Percentiles rank a stretch among this genome's conserved stretches.
These are phyloP conservation scores for Wickerhamomyces xylosicus DNA, from an alignment of 805 yeast species.

Conservation along the genomic window DNA sequence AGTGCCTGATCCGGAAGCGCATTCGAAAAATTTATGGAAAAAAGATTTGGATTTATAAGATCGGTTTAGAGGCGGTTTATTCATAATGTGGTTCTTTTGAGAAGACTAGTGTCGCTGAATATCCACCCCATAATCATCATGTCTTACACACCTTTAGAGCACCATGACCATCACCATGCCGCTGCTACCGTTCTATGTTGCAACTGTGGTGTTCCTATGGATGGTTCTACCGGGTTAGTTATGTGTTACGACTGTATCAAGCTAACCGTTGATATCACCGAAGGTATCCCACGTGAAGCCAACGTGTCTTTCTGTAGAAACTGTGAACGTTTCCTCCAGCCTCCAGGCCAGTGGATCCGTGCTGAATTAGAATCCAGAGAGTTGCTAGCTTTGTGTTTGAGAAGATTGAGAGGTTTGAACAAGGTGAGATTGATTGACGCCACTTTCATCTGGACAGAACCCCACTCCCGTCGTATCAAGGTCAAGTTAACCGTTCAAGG, in stretches of 20 bases:
- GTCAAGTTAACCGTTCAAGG: slow-evolving; percentile 92
- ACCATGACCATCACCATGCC: slow-evolving; percentile 20
- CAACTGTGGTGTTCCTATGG: slow-evolving; percentile 98
- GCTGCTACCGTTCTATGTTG: slow-evolving; percentile 91
- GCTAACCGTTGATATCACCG: slow-evolving; percentile 86
- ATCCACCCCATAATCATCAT: slow-evolving; percentile 13
- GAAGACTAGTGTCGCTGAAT: no score
- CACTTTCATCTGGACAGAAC: slow-evolving; percentile 96
- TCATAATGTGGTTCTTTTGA: no score
- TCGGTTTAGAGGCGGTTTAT: no score
- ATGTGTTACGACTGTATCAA: slow-evolving; percentile 98
- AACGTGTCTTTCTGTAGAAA: slow-evolving; percentile 90
- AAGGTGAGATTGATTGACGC: slow-evolving; percentile 89
- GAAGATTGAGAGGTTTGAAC: slow-evolving; percentile 78
- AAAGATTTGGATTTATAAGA: no score
- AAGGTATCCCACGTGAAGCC: slow-evolving; percentile 90
- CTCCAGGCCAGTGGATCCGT: slow-evolving; percentile 88
- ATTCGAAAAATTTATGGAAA: no score
- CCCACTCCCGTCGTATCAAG: slow-evolving; percentile 91
- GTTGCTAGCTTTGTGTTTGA: slow-evolving; percentile 78
- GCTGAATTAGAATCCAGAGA: slow-evolving; percentile 92
- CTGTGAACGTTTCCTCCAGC: slow-evolving; percentile 92
- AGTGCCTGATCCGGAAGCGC: no score
- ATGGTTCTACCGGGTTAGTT: slow-evolving; percentile 85
- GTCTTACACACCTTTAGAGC: slow-evolving; percentile 29